Percentiles rank a stretch among this genome's conserved stretches.
These are phyloP conservation scores for Quercus wislizeni DNA, from an alignment of 306 rosid species.

Conservation along the genomic window DNA sequence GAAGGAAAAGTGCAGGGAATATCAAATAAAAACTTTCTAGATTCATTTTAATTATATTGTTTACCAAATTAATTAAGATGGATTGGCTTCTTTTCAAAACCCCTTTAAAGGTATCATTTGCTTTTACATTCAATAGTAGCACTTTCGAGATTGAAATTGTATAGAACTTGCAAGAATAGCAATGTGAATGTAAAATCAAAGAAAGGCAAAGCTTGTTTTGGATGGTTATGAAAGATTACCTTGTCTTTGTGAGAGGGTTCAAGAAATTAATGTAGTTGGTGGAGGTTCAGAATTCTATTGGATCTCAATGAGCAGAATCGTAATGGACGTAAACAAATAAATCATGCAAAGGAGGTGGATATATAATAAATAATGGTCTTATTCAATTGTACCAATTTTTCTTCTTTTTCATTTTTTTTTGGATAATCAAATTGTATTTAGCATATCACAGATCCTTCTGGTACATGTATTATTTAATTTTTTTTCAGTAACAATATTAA, in stretches of 20 bases:
- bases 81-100: too few species aligned
- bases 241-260: too few species aligned
- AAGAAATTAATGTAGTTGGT: neutral
- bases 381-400: too few species aligned
- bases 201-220: too few species aligned
- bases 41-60: too few species aligned
- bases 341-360: neutral
- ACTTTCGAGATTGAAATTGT: too few species aligned
- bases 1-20: neutral
- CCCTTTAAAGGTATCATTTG: too few species aligned
- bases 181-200: too few species aligned
- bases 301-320: neutral
- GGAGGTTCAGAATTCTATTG: neutral
- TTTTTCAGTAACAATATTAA: neutral
- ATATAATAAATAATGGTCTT: neutral
- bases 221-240: too few species aligned
- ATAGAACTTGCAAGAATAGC: too few species aligned
- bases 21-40: neutral
- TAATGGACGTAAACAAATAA: neutral
- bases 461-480: neutral
- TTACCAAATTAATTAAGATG: too few species aligned
- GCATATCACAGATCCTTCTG: neutral
- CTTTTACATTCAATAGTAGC: too few species aligned
- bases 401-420: neutral
- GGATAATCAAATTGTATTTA: neutral